These are phyloP conservation scores for Wickerhamiella qilinensis DNA, from an alignment of 805 yeast species.

Conservation along the genomic window DNA sequence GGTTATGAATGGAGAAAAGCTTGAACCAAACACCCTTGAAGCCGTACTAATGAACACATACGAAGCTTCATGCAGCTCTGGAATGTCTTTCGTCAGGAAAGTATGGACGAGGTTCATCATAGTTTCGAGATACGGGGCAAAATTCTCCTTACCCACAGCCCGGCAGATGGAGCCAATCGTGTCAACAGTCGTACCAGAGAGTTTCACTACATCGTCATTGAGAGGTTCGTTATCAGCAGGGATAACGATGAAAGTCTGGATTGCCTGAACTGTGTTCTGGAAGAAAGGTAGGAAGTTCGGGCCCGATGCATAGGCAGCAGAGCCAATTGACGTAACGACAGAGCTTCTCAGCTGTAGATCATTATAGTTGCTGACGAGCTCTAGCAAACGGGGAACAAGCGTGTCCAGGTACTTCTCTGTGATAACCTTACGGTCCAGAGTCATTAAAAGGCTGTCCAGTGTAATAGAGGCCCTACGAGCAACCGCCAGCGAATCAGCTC, in stretches of 20 bases:
- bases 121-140: constrained; percentile 73
- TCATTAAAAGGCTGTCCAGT: constrained; percentile 81
- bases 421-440: constrained; percentile 76
- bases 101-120: constrained; percentile 75
- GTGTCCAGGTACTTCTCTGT: constrained; percentile 63
- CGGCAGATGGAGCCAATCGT: constrained; percentile 88
- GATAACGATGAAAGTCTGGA: constrained; percentile 58
- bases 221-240: constrained; percentile 39
- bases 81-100: constrained; percentile 59
- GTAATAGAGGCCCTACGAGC: constrained; percentile 86
- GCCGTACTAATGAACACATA: constrained; percentile 83
- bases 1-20: constrained; percentile 72
- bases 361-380: constrained; percentile 61
- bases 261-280: constrained; percentile 56
- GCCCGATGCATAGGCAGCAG: constrained; percentile 93
- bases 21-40: constrained; percentile 88
- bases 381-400: constrained; percentile 75
- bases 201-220: constrained; percentile 83
- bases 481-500: constrained; percentile 65
- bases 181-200: constrained; percentile 85
- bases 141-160: constrained; percentile 87
- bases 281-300: constrained; percentile 75
- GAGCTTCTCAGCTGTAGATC: constrained; percentile 38
- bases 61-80: constrained; percentile 86
- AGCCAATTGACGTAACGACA: constrained; percentile 83